Base-by-base conservation (phyloP, 192 early-diverging fungal genomes). In the Obelidium mucronatum region DNA sequence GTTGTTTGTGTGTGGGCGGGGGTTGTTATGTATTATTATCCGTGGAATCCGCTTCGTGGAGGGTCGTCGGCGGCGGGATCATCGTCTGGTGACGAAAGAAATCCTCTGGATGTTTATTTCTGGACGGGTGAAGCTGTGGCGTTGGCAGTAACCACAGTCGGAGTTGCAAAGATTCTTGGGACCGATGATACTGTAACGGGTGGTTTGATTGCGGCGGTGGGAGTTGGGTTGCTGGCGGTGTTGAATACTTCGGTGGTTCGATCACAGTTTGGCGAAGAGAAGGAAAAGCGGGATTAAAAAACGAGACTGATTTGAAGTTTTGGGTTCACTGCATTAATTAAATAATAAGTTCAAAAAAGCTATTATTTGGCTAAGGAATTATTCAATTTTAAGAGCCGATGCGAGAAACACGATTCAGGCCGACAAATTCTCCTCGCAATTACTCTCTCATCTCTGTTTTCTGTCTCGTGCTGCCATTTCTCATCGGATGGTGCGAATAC, bases 21-120 rank as follows among this genome's bases (percentile, higher is more conserved):
- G 15, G 72, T 60, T 42, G 58, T 74, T 5, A 62, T 40, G 4
- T 74, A 74, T 37, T 74, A 13, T 26, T 71, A 71, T 36, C 68
- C 52, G 5, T 56, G n/a, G 52, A 71, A 71, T n/a, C 53, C 68
- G n/a, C 63, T 65, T 22, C 11, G 15, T 17, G n/a, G n/a, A 19
- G 44, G 31, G 11, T 5, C 19, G 33, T 26, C 22, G n/a, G 8
- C 65, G 26, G n/a, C 60, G n/a, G n/a, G 11, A 36, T 15, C 11
- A 22, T 62, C 33, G n/a, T 8, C n/a, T 62, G 40, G 8, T 22
- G 8, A 67, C 28, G 8, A 11, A 8, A 62, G 33, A 15, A 35
- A 35, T n/a, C 52, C 53, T 5, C 11, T 53, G 68, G 58, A 73
- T 62, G 51, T 39, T 13, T 60, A 73, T 34, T 15, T 40, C 19